Conservation (phyloP, 108 stramenopile genomes). For the Cyclostephanos invisitatus region DNA sequence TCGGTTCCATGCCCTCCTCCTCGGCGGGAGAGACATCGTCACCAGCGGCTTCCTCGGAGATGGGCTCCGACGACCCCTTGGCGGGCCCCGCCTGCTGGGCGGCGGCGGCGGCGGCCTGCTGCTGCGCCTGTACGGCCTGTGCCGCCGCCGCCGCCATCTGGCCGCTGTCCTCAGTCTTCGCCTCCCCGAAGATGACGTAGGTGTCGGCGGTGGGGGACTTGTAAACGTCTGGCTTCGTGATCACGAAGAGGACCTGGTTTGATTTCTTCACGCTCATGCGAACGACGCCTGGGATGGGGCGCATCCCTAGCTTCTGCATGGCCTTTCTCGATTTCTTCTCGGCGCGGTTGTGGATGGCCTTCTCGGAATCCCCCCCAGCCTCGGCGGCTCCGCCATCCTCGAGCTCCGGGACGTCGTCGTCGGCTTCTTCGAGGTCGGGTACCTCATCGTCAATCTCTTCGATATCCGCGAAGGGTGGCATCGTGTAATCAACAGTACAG, state of each 20-base stretch:
- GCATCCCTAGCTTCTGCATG: conserved; percentile 97
- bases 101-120: conserved; percentile 54
- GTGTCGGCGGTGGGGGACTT: conserved; percentile 92
- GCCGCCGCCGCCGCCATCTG: conserved; percentile 81
- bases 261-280: conserved; percentile 98
- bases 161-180: conserved; percentile 95
- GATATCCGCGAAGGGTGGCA: conserved; percentile 56
- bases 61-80: conserved; percentile 31
- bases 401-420: conserved; percentile 54
- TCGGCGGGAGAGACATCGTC: conserved; percentile 66
- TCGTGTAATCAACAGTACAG: neutral
- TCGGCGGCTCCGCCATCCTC: conserved; percentile 53
- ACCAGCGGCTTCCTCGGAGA: conserved; percentile 35
- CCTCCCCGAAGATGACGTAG: conserved; percentile 99
- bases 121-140: conserved; percentile 85
- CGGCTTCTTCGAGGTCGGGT: conserved; percentile 77
- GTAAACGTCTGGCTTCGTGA: conserved; percentile 95
- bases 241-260: conserved; percentile 95
- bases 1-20: conserved; percentile 92
- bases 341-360: conserved; percentile 87
- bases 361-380: conserved; percentile 33
- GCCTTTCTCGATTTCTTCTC: conserved; percentile 99
- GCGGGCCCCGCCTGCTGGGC: conserved; percentile 59
- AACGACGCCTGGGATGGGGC: conserved; percentile 89
- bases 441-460: conserved; percentile 82